Evolutionary conservation across 2,329 filamentous ascomycete genomes (phyloP).

Genomic region (Domatiomyces globalis): DNA sequence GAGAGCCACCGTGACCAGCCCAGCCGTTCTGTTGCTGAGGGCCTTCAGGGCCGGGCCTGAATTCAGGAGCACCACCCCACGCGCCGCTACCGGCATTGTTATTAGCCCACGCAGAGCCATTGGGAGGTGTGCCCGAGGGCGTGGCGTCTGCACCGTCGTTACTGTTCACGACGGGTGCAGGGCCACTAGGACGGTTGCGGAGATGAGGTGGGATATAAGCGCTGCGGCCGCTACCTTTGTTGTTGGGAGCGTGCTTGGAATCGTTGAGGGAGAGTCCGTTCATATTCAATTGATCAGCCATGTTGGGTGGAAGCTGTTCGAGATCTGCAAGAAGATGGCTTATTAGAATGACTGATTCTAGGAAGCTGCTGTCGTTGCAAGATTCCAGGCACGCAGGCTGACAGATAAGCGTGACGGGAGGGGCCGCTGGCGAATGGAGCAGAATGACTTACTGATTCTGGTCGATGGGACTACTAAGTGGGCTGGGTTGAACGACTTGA

Average conservation of each 20-base stretch:
- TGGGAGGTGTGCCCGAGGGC: constrained; percentile 20
- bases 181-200: constrained; percentile 28
- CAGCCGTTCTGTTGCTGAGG: constrained; percentile 18
- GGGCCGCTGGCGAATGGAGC: background rate
- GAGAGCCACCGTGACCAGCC: constrained; percentile 23
- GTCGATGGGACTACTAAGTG: background rate
- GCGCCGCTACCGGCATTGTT: constrained; percentile 19
- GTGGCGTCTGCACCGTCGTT: constrained; percentile 27
- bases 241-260: constrained; percentile 43
- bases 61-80: constrained; percentile 46
- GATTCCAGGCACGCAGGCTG: background rate
- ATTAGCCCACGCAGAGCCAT: constrained; percentile 24
- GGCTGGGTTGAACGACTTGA: constrained; percentile 1
- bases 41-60: constrained; percentile 31
- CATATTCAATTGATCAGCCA: constrained; percentile 45
- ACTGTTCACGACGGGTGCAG: constrained; percentile 21
- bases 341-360: background rate
- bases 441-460: constrained; percentile 3
- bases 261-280: constrained; percentile 45
- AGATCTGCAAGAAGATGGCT: background rate
- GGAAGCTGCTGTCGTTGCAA: background rate
- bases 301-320: constrained; percentile 16
- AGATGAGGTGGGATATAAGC: constrained; percentile 55
- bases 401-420: background rate
- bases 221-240: constrained; percentile 31